A percentile compares a stretch with the other conserved stretches of the same genome.
These are phyloP conservation scores for Colletotrichum chrysophilum DNA, from an alignment of 2,329 filamentous ascomycete species.

Conservation along the genomic window DNA sequence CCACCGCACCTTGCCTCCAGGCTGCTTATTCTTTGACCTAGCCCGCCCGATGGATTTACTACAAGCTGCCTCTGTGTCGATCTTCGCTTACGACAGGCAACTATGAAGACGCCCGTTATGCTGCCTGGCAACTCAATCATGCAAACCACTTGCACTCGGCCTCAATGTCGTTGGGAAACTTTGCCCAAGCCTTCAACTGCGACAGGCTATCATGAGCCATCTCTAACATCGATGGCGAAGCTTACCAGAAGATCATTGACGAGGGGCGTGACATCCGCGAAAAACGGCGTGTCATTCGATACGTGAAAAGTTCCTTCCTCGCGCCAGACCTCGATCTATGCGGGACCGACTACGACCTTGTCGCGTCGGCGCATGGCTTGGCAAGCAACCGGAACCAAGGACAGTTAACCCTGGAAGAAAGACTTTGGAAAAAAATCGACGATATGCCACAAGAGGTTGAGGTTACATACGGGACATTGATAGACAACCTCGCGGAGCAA, in stretches of 20 bases:
- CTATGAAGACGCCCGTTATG: neutral
- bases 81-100: neutral
- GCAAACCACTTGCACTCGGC: neutral
- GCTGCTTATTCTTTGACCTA: neutral
- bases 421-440: rapidly evolving
- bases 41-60: neutral
- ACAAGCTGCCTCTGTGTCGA: rapidly evolving
- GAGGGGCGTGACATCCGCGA: rapidly evolving
- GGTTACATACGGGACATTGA: neutral
- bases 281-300: neutral
- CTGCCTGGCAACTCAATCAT: rapidly evolving
- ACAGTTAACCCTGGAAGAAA: neutral
- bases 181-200: neutral
- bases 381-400: neutral
- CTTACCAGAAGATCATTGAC: neutral
- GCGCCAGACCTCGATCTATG: neutral
- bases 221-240: neutral
- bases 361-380: neutral
- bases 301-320: neutral
- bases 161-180: neutral
- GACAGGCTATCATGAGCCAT: neutral
- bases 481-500: neutral
- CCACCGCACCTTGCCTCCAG: neutral
- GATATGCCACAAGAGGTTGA: rapidly evolving
- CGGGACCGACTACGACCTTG: neutral